Conservation (phyloP, 1,284 basidiomycete genomes). For the Microbotryum silenes-acaulis region DNA sequence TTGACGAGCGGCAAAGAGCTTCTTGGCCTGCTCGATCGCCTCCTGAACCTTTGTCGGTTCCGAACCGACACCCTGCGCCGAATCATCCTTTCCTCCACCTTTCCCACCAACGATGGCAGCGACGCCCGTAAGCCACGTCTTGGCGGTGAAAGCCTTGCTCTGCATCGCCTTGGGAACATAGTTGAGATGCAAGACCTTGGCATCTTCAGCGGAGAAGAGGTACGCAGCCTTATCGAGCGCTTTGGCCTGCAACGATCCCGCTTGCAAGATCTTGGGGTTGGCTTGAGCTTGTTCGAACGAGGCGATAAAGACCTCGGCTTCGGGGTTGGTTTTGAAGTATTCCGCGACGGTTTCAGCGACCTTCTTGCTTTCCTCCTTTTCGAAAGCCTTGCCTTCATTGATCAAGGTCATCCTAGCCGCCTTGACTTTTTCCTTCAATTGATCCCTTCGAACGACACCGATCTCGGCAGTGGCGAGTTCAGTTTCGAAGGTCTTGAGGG, state of each 20-base stretch:
- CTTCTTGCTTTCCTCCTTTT: conserved; percentile 67
- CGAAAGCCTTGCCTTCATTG: conserved; percentile 74
- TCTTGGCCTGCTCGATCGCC: conserved; percentile 48
- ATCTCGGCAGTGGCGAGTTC: conserved; percentile 87
- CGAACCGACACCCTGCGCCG: conserved; percentile 74
- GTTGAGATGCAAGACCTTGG: conserved; percentile 83
- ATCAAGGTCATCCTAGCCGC: conserved; percentile 73
- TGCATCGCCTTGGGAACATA: conserved; percentile 62
- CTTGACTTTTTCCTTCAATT: conserved; percentile 66
- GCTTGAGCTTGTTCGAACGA: conserved; percentile 60
- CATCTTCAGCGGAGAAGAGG: conserved; percentile 62
- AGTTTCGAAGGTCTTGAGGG: conserved; percentile 69
- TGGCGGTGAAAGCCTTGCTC: conserved; percentile 62
- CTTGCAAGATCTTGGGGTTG: conserved; percentile 74
- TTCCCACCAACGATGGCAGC: conserved; percentile 76
- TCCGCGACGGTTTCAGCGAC: conserved; percentile 60
- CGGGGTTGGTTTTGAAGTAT: conserved; percentile 69
- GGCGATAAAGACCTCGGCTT: conserved; percentile 61
- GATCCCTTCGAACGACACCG: conserved; percentile 71
- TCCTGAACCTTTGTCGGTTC: conserved; percentile 60
- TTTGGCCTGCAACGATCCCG: conserved; percentile 59
- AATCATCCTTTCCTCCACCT: conserved; percentile 85
- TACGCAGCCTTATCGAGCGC: conserved; percentile 77
- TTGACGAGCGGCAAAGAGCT: conserved; percentile 5
- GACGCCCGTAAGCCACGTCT: conserved; percentile 72